Percentiles rank a stretch among this genome's conserved stretches.
phyloP scores from a whole-genome alignment of 306 rosid species.

The Gastrolobium bilobum region DNA sequence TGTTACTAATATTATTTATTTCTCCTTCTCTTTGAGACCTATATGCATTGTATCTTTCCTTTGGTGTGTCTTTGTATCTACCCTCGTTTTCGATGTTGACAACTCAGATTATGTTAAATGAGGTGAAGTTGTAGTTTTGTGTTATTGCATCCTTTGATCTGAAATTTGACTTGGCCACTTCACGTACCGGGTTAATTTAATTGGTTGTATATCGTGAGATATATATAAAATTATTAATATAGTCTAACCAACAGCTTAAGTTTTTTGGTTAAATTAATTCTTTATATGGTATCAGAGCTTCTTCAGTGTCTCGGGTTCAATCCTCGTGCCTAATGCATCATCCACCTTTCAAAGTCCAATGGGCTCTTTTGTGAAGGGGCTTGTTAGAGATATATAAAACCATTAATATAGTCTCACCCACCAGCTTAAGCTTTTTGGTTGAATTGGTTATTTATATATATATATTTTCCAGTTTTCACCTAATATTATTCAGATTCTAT shows the following conservation, averaged over 20 bases:
- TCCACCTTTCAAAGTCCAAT: no score
- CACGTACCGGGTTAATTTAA: neutral
- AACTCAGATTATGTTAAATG: constrained; percentile 2
- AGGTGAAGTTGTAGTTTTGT: constrained; percentile 28
- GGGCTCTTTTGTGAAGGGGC: no score
- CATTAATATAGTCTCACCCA: no score
- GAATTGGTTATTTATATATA: no score
- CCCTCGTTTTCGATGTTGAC: constrained; percentile 13
- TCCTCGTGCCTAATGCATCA: no score
- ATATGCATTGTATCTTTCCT: neutral
- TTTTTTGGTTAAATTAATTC: no score
- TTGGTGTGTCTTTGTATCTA: constrained; percentile 19
- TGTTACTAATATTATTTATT: neutral
- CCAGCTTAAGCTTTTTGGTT: no score
- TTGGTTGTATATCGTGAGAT: neutral
- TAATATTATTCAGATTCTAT: neutral
- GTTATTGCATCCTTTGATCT: constrained; percentile 26
- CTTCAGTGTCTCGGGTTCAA: no score
- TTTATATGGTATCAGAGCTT: no score
- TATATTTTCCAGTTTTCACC: constrained; percentile 19
- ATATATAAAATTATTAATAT: no score
- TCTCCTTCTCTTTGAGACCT: constrained; percentile 1
- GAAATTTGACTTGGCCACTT: constrained; percentile 36
- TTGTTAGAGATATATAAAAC: no score
- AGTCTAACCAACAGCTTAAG: no score